These are phyloP conservation scores for Pinus tabuliformis DNA, from an alignment of 75 land plant species.

Conservation along the genomic window DNA sequence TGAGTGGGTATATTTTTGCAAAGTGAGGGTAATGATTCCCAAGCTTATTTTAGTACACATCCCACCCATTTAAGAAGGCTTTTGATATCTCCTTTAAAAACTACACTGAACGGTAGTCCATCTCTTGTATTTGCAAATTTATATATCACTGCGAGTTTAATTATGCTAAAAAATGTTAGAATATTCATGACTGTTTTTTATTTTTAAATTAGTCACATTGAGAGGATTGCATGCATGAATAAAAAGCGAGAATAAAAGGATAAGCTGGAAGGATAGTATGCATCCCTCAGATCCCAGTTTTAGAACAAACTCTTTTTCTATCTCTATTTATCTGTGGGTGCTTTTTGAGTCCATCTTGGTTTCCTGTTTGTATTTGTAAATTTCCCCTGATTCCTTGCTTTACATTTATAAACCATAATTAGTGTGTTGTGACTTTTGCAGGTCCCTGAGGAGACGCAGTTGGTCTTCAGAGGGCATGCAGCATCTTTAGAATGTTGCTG, in stretches of 20 bases:
- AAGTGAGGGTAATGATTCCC: no score
- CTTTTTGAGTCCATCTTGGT: neutral
- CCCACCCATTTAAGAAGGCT: neutral
- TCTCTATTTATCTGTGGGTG: neutral
- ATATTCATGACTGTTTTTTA: no score
- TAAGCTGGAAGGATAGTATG: neutral
- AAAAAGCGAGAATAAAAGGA: no score
- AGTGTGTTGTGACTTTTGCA: constrained; percentile 10
- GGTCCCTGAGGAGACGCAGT: constrained; percentile 90
- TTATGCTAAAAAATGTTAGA: neutral
- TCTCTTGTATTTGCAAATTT: neutral
- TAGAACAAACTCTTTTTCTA: neutral
- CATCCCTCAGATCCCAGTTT: neutral
- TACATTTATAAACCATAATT: neutral
- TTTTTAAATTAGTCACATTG: no score
- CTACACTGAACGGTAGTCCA: neutral
- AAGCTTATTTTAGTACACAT: neutral
- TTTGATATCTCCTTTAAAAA: neutral
- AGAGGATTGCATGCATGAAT: no score
- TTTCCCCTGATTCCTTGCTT: neutral
- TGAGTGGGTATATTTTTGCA: no score
- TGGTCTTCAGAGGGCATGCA: constrained; percentile 83
- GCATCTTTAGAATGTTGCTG: constrained; percentile 92
- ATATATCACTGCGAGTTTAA: neutral
- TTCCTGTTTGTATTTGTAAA: neutral